Evolutionary conservation across 2,329 filamentous ascomycete species (phyloP).

Genomic region (Trichophyton benhamiae): DNA sequence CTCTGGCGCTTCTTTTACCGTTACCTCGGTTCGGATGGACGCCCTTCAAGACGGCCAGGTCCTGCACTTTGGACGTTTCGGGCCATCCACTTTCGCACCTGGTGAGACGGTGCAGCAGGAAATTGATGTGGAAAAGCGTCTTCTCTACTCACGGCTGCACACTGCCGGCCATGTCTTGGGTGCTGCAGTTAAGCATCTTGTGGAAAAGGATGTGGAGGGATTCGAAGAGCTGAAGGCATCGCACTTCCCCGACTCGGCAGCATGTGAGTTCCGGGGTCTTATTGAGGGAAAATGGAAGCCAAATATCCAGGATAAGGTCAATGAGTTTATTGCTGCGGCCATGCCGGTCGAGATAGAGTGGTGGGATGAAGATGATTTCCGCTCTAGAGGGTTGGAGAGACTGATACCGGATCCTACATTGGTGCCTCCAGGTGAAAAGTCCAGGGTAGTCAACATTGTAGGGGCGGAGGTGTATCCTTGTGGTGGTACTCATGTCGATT

Average conservation of each 20-base stretch:
- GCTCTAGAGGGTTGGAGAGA: conserved; percentile 41
- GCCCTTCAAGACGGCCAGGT: conserved; percentile 42
- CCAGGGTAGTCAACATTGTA: conserved; percentile 56
- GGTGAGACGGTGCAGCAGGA: conserved; percentile 42
- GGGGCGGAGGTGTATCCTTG: conserved; percentile 61
- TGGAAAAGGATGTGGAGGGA: conserved; percentile 36
- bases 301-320: conserved; percentile 48
- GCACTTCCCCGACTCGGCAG: conserved; percentile 56
- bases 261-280: conserved; percentile 54
- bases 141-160: conserved; percentile 55
- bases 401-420: conserved; percentile 41
- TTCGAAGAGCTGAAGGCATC: conserved; percentile 59
- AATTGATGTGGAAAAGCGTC: conserved; percentile 49
- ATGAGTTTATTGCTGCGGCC: conserved; percentile 44
- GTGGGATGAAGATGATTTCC: conserved; percentile 54
- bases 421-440: conserved; percentile 41
- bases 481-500: conserved; percentile 60
- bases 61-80: conserved; percentile 53
- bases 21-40: conserved; percentile 47
- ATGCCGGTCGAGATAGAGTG: conserved; percentile 54
- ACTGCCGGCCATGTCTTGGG: conserved; percentile 64
- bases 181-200: conserved; percentile 49
- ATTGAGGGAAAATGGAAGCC: conserved; percentile 54
- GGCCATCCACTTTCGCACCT: conserved; percentile 12
- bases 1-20: conserved; percentile 34